Evolutionary conservation across 352 stramenopile species (phyloP).

Genomic region (Phytophthora parvispora): DNA sequence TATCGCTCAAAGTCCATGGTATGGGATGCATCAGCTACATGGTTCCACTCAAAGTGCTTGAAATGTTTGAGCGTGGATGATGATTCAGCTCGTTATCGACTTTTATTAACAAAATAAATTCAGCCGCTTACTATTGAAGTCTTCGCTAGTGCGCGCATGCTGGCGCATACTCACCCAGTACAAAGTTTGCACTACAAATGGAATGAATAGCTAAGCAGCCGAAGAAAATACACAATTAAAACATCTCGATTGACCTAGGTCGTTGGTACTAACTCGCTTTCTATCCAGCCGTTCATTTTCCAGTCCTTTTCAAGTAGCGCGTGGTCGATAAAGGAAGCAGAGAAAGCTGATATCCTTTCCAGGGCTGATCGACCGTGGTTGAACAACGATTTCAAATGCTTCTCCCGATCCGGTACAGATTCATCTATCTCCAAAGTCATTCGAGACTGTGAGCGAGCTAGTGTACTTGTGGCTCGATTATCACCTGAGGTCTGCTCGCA

Average conservation of each 20-base stretch:
- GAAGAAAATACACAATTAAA: no score
- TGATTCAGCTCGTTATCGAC: no score
- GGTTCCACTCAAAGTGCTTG: no score
- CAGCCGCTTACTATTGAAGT: no score
- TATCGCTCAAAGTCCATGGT: background rate
- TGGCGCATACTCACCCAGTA: no score
- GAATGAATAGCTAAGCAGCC: no score
- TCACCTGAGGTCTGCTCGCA: background rate
- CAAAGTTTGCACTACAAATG: no score
- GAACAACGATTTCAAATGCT: slow-evolving; percentile 18
- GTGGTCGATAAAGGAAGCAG: slow-evolving; percentile 28
- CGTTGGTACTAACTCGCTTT: background rate
- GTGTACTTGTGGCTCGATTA: slow-evolving; percentile 10
- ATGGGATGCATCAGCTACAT: no score
- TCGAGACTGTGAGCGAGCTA: slow-evolving; percentile 46
- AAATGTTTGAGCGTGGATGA: no score
- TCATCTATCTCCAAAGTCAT: slow-evolving; percentile 44
- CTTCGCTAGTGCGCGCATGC: no score
- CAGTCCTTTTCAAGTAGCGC: slow-evolving; percentile 43
- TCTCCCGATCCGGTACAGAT: slow-evolving; percentile 21
- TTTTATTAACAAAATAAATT: no score
- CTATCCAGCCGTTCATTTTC: slow-evolving; percentile 19
- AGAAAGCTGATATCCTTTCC: slow-evolving; percentile 20
- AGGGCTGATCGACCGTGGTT: slow-evolving; percentile 32
- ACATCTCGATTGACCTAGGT: no score